A percentile compares a stretch with the other conserved stretches of the same genome.
Conservation (phyloP, 768 basidiomycete species). For the Cyclocybe cylindracea region DNA sequence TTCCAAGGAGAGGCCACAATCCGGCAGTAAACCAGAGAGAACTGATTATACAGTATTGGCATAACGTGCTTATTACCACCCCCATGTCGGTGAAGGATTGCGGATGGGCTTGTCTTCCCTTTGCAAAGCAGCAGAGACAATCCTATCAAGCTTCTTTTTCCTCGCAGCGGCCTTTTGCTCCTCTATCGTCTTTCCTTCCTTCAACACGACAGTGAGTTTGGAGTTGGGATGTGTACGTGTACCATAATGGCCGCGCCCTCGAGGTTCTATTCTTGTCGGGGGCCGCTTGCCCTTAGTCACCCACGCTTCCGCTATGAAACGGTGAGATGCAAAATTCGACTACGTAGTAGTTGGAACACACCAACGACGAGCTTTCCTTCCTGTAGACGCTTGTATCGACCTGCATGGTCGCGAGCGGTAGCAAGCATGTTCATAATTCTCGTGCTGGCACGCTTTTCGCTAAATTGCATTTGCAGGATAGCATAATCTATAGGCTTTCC, state of each 20-base stretch:
- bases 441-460: conserved; percentile 85
- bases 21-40: not conserved
- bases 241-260: conserved; percentile 81
- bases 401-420: conserved; percentile 84
- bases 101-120: conserved; percentile 81
- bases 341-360: conserved; percentile 41
- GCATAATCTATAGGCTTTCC: conserved; percentile 93
- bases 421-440: conserved; percentile 89
- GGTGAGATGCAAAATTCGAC: not conserved
- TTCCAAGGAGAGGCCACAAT: conserved; percentile 13
- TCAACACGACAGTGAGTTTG: conserved; percentile 72
- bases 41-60: conserved; percentile 5
- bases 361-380: conserved; percentile 77
- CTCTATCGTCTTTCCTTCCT: conserved; percentile 77
- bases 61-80: conserved; percentile 55
- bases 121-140: conserved; percentile 77
- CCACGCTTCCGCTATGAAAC: conserved; percentile 81
- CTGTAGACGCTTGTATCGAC: conserved; percentile 72
- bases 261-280: conserved; percentile 72
- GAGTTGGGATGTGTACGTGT: conserved; percentile 77
- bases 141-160: conserved; percentile 67
- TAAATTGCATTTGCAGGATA: conserved; percentile 96
- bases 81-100: conserved; percentile 72
- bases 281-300: conserved; percentile 79
- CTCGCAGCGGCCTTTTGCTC: conserved; percentile 65